Percentiles rank a stretch among this genome's conserved stretches.
These are phyloP conservation scores for Brassica cretica DNA, from an alignment of 345 rosid genomes.

Conservation along the genomic window DNA sequence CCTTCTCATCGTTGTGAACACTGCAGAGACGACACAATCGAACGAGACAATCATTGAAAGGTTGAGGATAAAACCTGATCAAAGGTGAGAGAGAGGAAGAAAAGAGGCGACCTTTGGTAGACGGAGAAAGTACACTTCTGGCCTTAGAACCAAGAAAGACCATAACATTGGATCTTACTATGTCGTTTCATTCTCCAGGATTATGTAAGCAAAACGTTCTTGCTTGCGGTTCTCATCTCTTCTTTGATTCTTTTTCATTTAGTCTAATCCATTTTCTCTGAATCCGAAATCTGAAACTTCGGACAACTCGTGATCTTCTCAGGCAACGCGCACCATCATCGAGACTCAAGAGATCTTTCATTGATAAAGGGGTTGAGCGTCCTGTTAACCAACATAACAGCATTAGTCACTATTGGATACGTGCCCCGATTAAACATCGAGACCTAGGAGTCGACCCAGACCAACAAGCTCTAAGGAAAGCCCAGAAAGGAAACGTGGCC, in stretches of 20 bases:
- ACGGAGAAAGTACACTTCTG: too few relatives aligned
- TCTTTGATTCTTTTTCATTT: background rate
- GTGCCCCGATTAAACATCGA: too few relatives aligned
- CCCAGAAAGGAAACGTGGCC: too few relatives aligned
- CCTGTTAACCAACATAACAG: conserved; percentile 16
- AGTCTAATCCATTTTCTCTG: background rate
- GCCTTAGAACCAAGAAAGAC: background rate
- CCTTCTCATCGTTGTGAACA: too few relatives aligned
- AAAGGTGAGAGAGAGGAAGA: too few relatives aligned
- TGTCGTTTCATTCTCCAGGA: conserved; percentile 49
- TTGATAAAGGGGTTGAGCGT: conserved; percentile 37
- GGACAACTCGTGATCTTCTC: conserved; percentile 20
- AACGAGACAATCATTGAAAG: too few relatives aligned
- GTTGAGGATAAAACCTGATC: too few relatives aligned
- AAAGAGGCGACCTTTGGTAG: too few relatives aligned
- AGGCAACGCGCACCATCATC: conserved; percentile 95
- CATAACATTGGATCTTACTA: conserved; percentile 1
- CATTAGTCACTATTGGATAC: background rate
- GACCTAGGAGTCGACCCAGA: too few relatives aligned
- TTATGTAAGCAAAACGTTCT: conserved; percentile 52
- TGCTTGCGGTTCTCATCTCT: background rate
- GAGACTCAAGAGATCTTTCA: conserved; percentile 91
- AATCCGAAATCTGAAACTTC: conserved; percentile 1
- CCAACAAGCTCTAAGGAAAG: too few relatives aligned
- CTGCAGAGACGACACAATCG: too few relatives aligned